A percentile compares a stretch with the other conserved stretches of the same genome.
phyloP scores from a whole-genome alignment of 2,329 filamentous ascomycete species.

The Arthrinium phaeospermum region DNA sequence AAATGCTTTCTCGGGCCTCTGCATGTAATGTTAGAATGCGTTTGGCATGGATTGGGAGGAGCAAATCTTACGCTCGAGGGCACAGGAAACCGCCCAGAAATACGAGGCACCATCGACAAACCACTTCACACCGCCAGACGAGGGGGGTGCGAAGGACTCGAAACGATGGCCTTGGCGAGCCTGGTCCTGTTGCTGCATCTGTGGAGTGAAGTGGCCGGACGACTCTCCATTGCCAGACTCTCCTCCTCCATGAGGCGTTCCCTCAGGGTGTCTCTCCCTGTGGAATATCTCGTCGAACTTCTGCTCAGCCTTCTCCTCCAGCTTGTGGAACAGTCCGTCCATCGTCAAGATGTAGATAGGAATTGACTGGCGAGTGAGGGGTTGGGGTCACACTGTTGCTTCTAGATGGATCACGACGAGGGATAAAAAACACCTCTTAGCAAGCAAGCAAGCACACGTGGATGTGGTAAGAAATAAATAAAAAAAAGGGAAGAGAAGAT shows the following conservation, averaged over 20 bases:
- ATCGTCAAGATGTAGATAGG: conserved; percentile 35
- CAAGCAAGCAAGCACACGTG: background rate
- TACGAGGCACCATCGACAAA: conserved; percentile 85
- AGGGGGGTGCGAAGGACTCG: conserved; percentile 74
- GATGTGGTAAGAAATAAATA: background rate
- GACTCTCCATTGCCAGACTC: conserved; percentile 18
- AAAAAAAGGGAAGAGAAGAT: background rate
- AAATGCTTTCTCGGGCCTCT: conserved; percentile 77
- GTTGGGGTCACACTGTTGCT: background rate
- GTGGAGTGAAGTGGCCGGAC: conserved; percentile 38
- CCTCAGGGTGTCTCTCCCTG: conserved; percentile 42
- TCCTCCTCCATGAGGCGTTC: conserved; percentile 29
- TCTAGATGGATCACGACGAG: background rate
- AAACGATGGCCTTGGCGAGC: conserved; percentile 52
- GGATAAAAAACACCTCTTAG: background rate
- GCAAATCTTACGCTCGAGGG: conserved; percentile 64
- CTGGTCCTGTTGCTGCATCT: conserved; percentile 41
- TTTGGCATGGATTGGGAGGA: background rate
- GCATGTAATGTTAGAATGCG: background rate
- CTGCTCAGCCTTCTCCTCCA: conserved; percentile 48
- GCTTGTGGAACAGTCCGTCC: conserved; percentile 50
- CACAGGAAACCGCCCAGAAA: conserved; percentile 83
- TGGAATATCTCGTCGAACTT: conserved; percentile 47
- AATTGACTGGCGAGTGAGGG: background rate
- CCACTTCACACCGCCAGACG: conserved; percentile 82